Evolutionary conservation across 2,329 filamentous ascomycete species (phyloP).

Genomic region (Trichoderma sp.): DNA sequence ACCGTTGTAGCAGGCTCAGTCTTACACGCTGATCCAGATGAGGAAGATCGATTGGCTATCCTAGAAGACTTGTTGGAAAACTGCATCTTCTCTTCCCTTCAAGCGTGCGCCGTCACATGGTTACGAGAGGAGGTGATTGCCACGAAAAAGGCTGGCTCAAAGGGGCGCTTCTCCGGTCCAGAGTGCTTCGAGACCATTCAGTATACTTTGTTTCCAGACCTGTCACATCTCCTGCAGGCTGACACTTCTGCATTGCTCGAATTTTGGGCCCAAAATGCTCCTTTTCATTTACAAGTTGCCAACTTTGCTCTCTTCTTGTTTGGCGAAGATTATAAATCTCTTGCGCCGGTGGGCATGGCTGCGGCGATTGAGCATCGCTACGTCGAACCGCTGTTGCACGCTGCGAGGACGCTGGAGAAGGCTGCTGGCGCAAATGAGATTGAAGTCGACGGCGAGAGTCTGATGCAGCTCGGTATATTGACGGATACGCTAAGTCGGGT

Average conservation of each 20-base stretch:
- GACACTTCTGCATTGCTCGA: conserved; percentile 51
- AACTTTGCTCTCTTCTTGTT: conserved; percentile 65
- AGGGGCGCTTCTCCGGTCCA: conserved; percentile 53
- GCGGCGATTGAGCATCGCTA: conserved; percentile 63
- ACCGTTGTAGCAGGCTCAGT: conserved; percentile 57
- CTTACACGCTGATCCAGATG: conserved; percentile 63
- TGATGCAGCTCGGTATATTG: conserved; percentile 49
- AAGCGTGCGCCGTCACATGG: conserved; percentile 66
- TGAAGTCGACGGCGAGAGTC: conserved; percentile 40
- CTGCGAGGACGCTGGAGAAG: conserved; percentile 45
- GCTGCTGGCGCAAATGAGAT: conserved; percentile 41
- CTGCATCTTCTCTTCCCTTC: conserved; percentile 65
- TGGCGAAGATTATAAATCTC: conserved; percentile 48
- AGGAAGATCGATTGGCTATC: conserved; percentile 62
- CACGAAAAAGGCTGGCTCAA: conserved; percentile 42
- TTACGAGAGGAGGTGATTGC: conserved; percentile 64
- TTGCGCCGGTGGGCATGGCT: conserved; percentile 61
- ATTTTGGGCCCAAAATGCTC: conserved; percentile 56
- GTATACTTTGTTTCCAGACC: conserved; percentile 63
- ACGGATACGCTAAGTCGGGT: conserved; percentile 49
- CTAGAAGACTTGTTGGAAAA: conserved; percentile 68
- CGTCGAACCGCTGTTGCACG: conserved; percentile 55
- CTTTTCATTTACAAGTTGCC: conserved; percentile 62
- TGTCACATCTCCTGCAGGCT: conserved; percentile 51
- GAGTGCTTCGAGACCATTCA: conserved; percentile 64